Evolutionary conservation across 106 monocot species (phyloP).

Genomic region (Triglochin maritima): DNA sequence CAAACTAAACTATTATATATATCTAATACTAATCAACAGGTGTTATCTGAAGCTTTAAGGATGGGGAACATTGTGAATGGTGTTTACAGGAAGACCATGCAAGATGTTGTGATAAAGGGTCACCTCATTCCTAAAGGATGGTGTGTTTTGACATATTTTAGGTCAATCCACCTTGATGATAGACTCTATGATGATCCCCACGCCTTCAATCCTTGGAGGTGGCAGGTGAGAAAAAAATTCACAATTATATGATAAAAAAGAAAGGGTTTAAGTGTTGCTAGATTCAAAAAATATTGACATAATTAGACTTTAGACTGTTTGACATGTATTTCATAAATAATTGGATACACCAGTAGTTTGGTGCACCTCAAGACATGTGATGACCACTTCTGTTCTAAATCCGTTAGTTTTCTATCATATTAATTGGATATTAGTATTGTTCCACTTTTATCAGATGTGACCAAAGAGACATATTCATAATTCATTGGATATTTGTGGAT

Average conservation of each 20-base stretch:
- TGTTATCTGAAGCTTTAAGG: slow-evolving; percentile 64
- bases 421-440: too few species aligned
- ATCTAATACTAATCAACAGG: slow-evolving; percentile 16
- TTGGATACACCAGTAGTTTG: too few species aligned
- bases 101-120: slow-evolving; percentile 68
- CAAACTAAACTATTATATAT: neutral
- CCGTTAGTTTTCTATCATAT: too few species aligned
- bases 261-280: neutral
- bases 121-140: slow-evolving; percentile 82
- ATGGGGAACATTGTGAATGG: slow-evolving; percentile 81
- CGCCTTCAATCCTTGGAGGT: slow-evolving; percentile 90
- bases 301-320: too few species aligned
- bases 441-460: too few species aligned
- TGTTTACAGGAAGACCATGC: slow-evolving; percentile 62
- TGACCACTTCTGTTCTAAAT: too few species aligned
- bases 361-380: too few species aligned
- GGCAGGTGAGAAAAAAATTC: slow-evolving; percentile 43
- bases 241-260: neutral
- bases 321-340: too few species aligned
- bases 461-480: too few species aligned
- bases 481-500: too few species aligned
- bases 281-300: neutral
- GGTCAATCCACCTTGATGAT: slow-evolving; percentile 83
- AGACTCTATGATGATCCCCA: slow-evolving; percentile 47
- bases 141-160: slow-evolving; percentile 77